Evolutionary conservation across 768 basidiomycete genomes (phyloP).

Genomic region (Pleurotus cornucopiae): DNA sequence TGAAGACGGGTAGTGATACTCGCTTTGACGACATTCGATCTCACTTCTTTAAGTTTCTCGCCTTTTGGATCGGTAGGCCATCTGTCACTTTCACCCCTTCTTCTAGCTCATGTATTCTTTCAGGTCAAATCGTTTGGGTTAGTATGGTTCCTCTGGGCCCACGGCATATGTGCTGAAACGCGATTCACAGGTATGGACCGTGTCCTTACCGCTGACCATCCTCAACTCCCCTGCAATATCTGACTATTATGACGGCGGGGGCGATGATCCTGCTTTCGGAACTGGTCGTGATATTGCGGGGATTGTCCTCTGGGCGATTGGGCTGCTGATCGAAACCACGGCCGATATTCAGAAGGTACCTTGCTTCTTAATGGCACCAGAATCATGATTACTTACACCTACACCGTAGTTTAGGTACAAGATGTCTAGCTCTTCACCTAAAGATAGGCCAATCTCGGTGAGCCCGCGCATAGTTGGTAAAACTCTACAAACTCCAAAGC

Average conservation of each 20-base stretch:
- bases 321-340: constrained; percentile 50
- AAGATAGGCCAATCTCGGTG: constrained; percentile 45
- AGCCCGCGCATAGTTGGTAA: constrained; percentile 5
- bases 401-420: constrained; percentile 46
- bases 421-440: constrained; percentile 38
- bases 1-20: constrained; percentile 61
- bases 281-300: constrained; percentile 62
- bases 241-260: constrained; percentile 33
- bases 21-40: constrained; percentile 66
- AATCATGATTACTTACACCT: not conserved
- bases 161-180: not conserved
- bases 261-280: constrained; percentile 52
- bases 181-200: constrained; percentile 45
- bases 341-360: constrained; percentile 58
- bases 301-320: constrained; percentile 55
- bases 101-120: constrained; percentile 9
- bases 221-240: constrained; percentile 67
- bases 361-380: not conserved
- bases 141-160: constrained; percentile 8
- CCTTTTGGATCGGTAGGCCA: constrained; percentile 52
- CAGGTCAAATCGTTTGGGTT: constrained; percentile 61
- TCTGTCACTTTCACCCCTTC: no score
- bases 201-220: constrained; percentile 60
- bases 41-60: constrained; percentile 63
- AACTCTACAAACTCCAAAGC: no score